A percentile compares a stretch with the other conserved stretches of the same genome.
Conservation (phyloP, 176 grass and related monocot genomes). For the Guadua angustifolia region DNA sequence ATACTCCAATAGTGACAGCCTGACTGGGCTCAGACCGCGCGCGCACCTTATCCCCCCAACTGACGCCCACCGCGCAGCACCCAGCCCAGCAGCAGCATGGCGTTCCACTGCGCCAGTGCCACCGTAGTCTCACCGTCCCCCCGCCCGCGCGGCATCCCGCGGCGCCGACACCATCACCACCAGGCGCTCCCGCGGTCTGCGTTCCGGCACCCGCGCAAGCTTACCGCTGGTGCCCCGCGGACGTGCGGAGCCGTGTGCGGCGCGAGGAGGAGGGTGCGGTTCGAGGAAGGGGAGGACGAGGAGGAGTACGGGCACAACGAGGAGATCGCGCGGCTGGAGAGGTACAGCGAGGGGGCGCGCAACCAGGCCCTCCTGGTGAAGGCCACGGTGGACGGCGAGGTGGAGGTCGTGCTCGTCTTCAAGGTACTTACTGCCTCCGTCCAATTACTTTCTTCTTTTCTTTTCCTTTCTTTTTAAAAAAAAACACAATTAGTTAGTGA, state of each 20-base stretch:
- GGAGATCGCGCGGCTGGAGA: constrained; percentile 77
- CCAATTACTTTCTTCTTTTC: no score
- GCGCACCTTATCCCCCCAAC: constrained; percentile 41
- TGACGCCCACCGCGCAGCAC: not conserved
- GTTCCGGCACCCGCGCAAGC: not conserved
- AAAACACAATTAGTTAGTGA: no score
- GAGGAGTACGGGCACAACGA: constrained; percentile 71
- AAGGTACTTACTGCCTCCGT: constrained; percentile 51
- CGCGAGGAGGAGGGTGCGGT: constrained; percentile 60
- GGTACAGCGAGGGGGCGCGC: constrained; percentile 61
- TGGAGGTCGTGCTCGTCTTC: constrained; percentile 72
- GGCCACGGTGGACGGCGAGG: constrained; percentile 64
- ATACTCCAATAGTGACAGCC: no score
- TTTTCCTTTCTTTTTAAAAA: no score
- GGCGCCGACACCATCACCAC: not conserved
- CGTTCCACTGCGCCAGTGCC: not conserved
- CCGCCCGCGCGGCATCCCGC: not conserved
- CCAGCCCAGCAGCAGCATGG: constrained; percentile 6
- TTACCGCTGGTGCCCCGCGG: not conserved
- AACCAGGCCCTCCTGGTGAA: constrained; percentile 68
- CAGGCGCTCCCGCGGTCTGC: not conserved
- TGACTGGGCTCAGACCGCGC: not conserved
- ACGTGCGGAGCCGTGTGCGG: constrained; percentile 24
- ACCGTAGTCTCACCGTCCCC: not conserved
- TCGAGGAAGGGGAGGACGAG: constrained; percentile 46